Percentiles rank a stretch among this genome's conserved stretches.
Conservation (phyloP, 192 early-diverging fungal species). For the Umbelopsis sp. region DNA sequence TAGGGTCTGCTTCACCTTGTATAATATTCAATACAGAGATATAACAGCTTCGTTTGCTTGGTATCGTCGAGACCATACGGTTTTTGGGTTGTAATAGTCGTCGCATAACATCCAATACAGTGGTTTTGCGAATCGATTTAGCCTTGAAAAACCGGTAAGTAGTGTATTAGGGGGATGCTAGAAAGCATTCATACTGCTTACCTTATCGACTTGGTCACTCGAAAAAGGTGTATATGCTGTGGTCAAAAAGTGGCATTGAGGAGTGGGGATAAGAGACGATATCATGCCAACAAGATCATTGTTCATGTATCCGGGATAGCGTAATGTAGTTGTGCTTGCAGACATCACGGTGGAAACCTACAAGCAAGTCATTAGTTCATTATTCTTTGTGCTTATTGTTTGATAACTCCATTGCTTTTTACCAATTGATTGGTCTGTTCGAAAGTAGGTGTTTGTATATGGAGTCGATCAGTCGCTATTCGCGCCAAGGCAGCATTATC, state of each 20-base stretch:
- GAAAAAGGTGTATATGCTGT: constrained; percentile 98
- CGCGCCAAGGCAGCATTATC: constrained; percentile 94
- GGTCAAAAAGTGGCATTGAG: constrained; percentile 93
- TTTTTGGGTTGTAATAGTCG: constrained; percentile 96
- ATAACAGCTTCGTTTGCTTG: constrained; percentile 94
- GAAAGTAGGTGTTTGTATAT: constrained; percentile 93
- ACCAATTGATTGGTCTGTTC: constrained; percentile 96
- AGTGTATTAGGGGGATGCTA: background rate
- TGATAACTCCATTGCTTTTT: background rate
- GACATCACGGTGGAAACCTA: constrained; percentile 98
- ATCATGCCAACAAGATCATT: constrained; percentile 97
- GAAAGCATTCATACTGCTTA: constrained; percentile 28
- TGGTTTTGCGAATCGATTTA: constrained; percentile 94
- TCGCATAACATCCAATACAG: constrained; percentile 97
- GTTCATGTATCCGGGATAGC: constrained; percentile 99
- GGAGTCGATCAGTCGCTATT: constrained; percentile 91
- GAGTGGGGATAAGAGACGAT: constrained; percentile 96
- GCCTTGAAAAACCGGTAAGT: constrained; percentile 49
- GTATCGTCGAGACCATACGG: constrained; percentile 92
- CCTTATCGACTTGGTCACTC: constrained; percentile 86
- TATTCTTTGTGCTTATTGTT: background rate
- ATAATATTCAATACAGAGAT: constrained; percentile 98
- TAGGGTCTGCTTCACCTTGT: constrained; percentile 98
- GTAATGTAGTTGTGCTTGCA: constrained; percentile 92
- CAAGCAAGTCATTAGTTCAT: background rate